A percentile compares a stretch with the other conserved stretches of the same genome.
Evolutionary conservation across 176 grass and related monocot genomes (phyloP).

Genomic region (Chrysopogon serrulatus): DNA sequence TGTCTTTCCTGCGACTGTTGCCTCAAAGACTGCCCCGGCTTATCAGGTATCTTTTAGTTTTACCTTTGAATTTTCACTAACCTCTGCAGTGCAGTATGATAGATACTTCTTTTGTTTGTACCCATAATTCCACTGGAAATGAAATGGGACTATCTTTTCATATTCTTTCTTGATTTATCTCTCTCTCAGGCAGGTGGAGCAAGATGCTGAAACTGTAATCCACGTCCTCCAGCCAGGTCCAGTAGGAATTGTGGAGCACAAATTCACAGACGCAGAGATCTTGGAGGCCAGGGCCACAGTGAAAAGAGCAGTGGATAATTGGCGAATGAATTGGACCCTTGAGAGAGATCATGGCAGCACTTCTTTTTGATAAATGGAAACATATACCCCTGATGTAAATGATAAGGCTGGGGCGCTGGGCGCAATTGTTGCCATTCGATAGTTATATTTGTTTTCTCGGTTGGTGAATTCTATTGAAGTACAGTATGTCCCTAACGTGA

Average conservation of each 20-base stretch:
- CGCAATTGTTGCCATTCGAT: not conserved
- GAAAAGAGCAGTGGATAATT: conserved; percentile 56
- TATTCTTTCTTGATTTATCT: not conserved
- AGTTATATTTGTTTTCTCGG: not conserved
- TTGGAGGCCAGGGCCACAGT: conserved; percentile 46
- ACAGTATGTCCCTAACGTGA: no score
- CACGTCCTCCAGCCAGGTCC: conserved; percentile 75
- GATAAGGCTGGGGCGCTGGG: no score
- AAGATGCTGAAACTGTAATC: conserved; percentile 86
- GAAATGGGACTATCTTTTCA: not conserved
- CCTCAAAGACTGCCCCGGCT: conserved; percentile 36
- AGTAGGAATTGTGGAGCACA: conserved; percentile 83
- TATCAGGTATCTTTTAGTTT: conserved; percentile 19
- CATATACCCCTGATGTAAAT: no score
- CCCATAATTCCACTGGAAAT: not conserved
- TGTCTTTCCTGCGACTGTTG: conserved; percentile 44
- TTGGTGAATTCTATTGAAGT: not conserved
- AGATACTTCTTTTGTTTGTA: not conserved
- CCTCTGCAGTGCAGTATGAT: not conserved
- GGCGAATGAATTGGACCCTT: conserved; percentile 40
- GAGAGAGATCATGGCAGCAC: conserved; percentile 28
- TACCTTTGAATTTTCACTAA: not conserved
- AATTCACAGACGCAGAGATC: conserved; percentile 61
- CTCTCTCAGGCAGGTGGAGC: conserved; percentile 71
- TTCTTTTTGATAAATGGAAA: conserved; percentile 27